phyloP scores from a whole-genome alignment of 2,329 filamentous ascomycete genomes.

The Cylindrodendrum hubeiense region DNA sequence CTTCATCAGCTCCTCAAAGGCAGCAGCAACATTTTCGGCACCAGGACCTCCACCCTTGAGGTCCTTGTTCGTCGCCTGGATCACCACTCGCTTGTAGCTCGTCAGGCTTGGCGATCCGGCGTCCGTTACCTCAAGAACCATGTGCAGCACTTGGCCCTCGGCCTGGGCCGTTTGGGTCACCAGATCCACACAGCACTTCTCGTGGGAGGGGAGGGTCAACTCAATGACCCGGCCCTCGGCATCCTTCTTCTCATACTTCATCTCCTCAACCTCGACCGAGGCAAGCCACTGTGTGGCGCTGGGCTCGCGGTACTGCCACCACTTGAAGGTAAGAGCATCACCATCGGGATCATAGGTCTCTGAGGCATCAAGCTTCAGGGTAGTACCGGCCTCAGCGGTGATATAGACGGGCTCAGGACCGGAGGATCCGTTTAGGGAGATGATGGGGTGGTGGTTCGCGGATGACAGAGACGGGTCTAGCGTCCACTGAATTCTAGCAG shows the following conservation, averaged over 20 bases:
- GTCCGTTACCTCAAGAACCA: conserved; percentile 63
- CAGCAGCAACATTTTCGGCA: conserved; percentile 30
- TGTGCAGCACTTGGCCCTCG: conserved; percentile 59
- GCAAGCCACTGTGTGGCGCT: conserved; percentile 55
- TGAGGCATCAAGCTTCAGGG: conserved; percentile 58
- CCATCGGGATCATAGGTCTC: conserved; percentile 61
- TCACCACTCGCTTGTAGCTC: conserved; percentile 59
- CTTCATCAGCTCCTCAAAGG: conserved; percentile 10
- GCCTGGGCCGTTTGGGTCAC: conserved; percentile 49
- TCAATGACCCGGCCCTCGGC: conserved; percentile 44
- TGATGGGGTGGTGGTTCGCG: conserved; percentile 61
- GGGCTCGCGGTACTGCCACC: conserved; percentile 61
- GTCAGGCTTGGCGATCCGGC: conserved; percentile 57
- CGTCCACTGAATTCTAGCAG: conserved; percentile 56
- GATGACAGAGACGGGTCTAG: conserved; percentile 41
- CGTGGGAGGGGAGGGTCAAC: conserved; percentile 53
- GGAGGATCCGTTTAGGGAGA: conserved; percentile 55
- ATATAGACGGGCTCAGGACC: conserved; percentile 54
- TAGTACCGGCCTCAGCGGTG: conserved; percentile 54
- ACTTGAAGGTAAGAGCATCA: conserved; percentile 58
- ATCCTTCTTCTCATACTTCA: conserved; percentile 39
- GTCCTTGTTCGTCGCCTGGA: conserved; percentile 49
- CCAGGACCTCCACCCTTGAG: conserved; percentile 38
- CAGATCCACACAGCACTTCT: conserved; percentile 52
- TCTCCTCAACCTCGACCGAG: conserved; percentile 50